phyloP scores from a whole-genome alignment of 805 yeast genomes.

The Ogataea paraovalis region DNA sequence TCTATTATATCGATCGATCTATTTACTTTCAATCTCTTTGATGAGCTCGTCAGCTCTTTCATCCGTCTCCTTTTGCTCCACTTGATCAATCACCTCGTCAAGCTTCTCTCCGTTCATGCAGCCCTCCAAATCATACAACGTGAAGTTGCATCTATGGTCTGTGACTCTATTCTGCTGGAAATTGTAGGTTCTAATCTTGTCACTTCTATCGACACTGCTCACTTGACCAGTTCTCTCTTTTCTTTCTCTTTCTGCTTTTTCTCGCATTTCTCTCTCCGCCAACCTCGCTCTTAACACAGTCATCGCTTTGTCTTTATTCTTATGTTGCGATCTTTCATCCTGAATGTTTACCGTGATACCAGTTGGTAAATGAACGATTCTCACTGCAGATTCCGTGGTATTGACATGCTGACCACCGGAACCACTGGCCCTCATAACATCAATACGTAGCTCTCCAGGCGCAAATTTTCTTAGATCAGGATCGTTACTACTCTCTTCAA shows the following conservation, averaged over 20 bases:
- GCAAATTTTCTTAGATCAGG: constrained; percentile 52
- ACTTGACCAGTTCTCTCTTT: constrained; percentile 77
- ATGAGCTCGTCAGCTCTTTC: constrained; percentile 40
- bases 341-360: constrained; percentile 88
- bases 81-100: constrained; percentile 52
- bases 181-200: constrained; percentile 90
- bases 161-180: constrained; percentile 90
- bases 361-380: constrained; percentile 87
- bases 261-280: constrained; percentile 73
- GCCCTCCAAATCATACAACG: constrained; percentile 71
- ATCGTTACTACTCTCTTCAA: constrained; percentile 52
- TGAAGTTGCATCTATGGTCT: constrained; percentile 84
- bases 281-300: constrained; percentile 75
- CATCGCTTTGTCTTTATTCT: constrained; percentile 90
- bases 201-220: constrained; percentile 82
- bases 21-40: constrained; percentile 15
- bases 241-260: constrained; percentile 61
- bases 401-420: constrained; percentile 98
- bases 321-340: constrained; percentile 92
- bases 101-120: constrained; percentile 57
- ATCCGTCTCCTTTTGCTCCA: constrained; percentile 44
- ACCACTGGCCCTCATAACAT: constrained; percentile 96
- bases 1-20: background rate
- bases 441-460: constrained; percentile 86
- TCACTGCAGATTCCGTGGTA: constrained; percentile 94